phyloP scores from a whole-genome alignment of 148 eudicot genomes.

The Camellia granthamiana region DNA sequence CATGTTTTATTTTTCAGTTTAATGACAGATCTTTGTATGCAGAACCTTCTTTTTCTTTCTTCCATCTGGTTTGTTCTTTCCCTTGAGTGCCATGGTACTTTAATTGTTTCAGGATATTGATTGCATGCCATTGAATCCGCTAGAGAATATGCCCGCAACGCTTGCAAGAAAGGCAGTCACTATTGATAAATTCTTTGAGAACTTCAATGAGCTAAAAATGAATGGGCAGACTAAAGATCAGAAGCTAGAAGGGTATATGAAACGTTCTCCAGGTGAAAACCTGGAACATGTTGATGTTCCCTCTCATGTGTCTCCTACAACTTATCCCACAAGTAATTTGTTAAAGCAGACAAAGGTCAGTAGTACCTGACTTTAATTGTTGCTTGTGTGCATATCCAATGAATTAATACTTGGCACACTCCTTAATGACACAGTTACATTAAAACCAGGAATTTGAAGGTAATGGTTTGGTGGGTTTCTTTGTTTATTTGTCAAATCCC shows the following conservation, averaged over 20 bases:
- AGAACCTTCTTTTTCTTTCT: background rate
- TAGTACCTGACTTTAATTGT: slow-evolving; percentile 7
- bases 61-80: background rate
- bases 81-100: background rate
- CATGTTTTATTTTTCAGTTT: background rate
- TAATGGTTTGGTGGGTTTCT: background rate
- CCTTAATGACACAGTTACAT: background rate
- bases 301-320: slow-evolving; percentile 39
- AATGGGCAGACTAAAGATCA: slow-evolving; percentile 44
- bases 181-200: slow-evolving; percentile 62
- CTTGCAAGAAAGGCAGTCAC: slow-evolving; percentile 43
- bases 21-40: background rate
- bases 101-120: slow-evolving; percentile 79
- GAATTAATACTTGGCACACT: background rate
- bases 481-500: background rate
- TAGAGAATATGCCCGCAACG: slow-evolving; percentile 78
- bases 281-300: slow-evolving; percentile 38
- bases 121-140: slow-evolving; percentile 89
- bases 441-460: background rate
- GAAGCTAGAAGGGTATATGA: slow-evolving; percentile 45
- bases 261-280: slow-evolving; percentile 39
- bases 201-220: slow-evolving; percentile 54
- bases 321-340: slow-evolving; percentile 40
- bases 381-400: background rate
- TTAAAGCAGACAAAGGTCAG: slow-evolving; percentile 63